phyloP scores from a whole-genome alignment of 202 grass and related monocot genomes.

The Brachypodium distachyon region DNA sequence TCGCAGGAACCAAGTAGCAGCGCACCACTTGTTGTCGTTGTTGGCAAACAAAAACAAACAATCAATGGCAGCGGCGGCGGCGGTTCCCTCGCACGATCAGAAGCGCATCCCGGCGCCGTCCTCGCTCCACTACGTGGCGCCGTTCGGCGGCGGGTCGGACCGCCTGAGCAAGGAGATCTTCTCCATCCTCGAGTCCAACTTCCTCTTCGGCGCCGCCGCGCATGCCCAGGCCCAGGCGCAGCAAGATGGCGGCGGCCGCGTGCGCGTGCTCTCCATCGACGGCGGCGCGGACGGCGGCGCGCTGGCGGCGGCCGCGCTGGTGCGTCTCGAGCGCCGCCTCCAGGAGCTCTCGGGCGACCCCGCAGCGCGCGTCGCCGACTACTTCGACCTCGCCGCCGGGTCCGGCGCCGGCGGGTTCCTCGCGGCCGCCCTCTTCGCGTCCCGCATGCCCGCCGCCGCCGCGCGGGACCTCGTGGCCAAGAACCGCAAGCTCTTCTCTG shows the following conservation, averaged over 20 bases:
- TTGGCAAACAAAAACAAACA: no score
- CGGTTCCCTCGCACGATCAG: constrained; percentile 14
- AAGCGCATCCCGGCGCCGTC: no score
- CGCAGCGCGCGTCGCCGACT: constrained; percentile 33
- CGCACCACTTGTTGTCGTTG: no score
- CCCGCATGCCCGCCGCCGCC: constrained; percentile 41
- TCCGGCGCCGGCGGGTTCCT: constrained; percentile 61
- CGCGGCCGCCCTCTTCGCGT: constrained; percentile 46
- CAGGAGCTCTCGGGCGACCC: constrained; percentile 55
- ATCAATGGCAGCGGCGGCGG: background rate
- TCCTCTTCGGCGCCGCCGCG: constrained; percentile 69
- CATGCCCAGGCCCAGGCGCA: no score
- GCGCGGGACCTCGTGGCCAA: constrained; percentile 38
- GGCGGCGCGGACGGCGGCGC: constrained; percentile 28
- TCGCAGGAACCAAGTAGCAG: background rate
- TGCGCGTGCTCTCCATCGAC: constrained; percentile 76
- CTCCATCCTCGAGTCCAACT: constrained; percentile 76
- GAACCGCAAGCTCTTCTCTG: constrained; percentile 28
- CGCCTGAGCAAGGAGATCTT: constrained; percentile 84
- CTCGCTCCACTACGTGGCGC: no score
- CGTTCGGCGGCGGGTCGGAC: constrained; percentile 29
- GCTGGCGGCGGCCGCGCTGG: constrained; percentile 40
- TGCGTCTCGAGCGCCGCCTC: constrained; percentile 41
- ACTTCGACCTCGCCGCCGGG: constrained; percentile 64
- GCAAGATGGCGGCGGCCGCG: no score